Conservation (phyloP, 75 land plant species). For the Cupressus sempervirens region DNA sequence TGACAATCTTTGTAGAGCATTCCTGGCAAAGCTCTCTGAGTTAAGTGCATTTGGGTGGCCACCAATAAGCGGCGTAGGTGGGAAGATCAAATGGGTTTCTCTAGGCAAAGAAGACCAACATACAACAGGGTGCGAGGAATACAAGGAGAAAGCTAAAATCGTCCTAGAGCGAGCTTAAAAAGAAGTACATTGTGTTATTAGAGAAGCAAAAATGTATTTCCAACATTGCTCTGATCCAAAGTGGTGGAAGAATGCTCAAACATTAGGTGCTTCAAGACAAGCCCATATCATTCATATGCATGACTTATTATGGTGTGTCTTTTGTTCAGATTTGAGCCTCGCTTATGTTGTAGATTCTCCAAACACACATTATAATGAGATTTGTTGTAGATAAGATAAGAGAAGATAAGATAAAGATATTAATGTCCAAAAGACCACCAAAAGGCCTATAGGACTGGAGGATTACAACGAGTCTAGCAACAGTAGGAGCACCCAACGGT, state of each 20-base stretch:
- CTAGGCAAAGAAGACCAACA: background rate
- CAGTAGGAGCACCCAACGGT: no score
- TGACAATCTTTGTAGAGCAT: background rate
- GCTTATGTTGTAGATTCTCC: conserved; percentile 11
- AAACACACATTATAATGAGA: conserved; percentile 4
- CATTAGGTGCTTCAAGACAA: conserved; percentile 14
- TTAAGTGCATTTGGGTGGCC: conserved; percentile 4
- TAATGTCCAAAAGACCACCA: no score
- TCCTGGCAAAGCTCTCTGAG: conserved; percentile 15
- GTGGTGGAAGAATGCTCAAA: conserved; percentile 28
- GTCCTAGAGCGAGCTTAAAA: conserved; percentile 10
- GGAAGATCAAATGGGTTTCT: background rate
- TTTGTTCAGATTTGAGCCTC: conserved; percentile 15
- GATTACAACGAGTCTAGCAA: no score
- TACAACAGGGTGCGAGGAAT: background rate
- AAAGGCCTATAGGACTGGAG: no score
- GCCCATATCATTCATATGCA: conserved; percentile 27
- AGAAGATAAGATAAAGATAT: no score
- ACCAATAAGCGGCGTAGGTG: background rate
- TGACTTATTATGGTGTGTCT: conserved; percentile 23
- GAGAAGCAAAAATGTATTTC: conserved; percentile 23
- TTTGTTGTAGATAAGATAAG: no score
- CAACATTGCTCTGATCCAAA: conserved; percentile 17
- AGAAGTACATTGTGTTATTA: conserved; percentile 20
- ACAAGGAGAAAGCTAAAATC: background rate